phyloP scores from a whole-genome alignment of 768 basidiomycete genomes.

The Lactarius pseudohatsudake region DNA sequence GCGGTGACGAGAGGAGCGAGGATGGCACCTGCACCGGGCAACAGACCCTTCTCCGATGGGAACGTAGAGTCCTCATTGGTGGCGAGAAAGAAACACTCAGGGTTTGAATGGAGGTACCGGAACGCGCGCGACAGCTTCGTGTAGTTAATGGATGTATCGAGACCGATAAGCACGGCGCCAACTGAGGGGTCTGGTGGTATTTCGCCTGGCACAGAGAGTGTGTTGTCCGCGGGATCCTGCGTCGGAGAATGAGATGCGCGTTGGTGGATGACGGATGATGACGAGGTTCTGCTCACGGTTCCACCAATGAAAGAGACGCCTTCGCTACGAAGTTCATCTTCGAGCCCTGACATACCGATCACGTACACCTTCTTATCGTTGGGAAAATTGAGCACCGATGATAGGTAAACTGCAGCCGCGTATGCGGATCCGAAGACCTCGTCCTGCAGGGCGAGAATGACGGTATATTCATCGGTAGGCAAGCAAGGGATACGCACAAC shows the following conservation, averaged over 20 bases:
- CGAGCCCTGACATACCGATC: conserved; percentile 87
- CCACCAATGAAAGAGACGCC: conserved; percentile 82
- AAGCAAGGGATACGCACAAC: conserved; percentile 56
- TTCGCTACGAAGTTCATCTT: conserved; percentile 90
- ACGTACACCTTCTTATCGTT: conserved; percentile 95
- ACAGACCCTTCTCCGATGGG: conserved; percentile 67
- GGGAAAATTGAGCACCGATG: conserved; percentile 84
- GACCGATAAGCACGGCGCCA: conserved; percentile 92
- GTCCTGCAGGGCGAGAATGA: conserved; percentile 53
- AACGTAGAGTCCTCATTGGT: conserved; percentile 95
- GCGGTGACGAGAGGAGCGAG: conserved; percentile 80
- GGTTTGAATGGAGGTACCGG: conserved; percentile 81
- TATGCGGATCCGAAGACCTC: conserved; percentile 97
- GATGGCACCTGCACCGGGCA: conserved; percentile 85
- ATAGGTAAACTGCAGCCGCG: conserved; percentile 79
- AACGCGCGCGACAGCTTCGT: conserved; percentile 93
- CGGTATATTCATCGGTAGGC: conserved; percentile 3
- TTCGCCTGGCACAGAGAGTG: conserved; percentile 64
- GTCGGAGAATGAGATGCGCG: conserved; percentile 17
- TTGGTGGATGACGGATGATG: conserved; percentile 10
- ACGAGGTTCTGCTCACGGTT: conserved; percentile 53
- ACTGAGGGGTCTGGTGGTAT: conserved; percentile 78
- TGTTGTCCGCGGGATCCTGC: conserved; percentile 84
- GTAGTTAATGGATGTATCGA: conserved; percentile 87
- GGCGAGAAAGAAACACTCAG: conserved; percentile 78